Evolutionary conservation across 371 early-diverging fungal species (phyloP), one percentile per base, ranked within the genome.

Genomic region (Massospora cicadina): DNA sequence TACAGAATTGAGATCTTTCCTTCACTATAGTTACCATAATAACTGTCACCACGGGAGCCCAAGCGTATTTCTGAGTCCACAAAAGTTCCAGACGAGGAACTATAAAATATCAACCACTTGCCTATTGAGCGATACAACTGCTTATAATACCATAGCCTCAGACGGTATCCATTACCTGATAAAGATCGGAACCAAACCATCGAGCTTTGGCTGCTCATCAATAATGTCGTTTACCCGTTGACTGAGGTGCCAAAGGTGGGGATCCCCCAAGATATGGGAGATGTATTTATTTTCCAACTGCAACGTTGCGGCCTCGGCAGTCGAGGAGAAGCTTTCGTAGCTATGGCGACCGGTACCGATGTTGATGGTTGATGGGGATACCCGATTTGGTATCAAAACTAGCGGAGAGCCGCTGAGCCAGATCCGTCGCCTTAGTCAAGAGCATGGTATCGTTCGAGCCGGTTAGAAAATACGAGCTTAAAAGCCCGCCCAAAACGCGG

Each of bases 201-300:
- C 90, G 25, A 77, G 59, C 25, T 75, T 75, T 1, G 74, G 68
- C 13, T 78, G 33, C 1, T 79, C 71, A 62, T 76, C 77, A 58
- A 90, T 68, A 29, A 73, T 72, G 29, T 79, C 68, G 74, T 83
- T 82, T 1, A 88, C 83, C 2, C 77, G 75, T 69, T 90, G 85
- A 1, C 80, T 87, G 1, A 76, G 77, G 64, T 80, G 67, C 73
- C 86, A 84, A 71, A 88, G 93, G 66, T 76, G 78, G 26, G 68
- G 66, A 64, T 89, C 76, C 0, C 81, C 82, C 1, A 90, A 90
- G 26, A 93, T 66, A 65, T 88, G 76, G 23, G 83, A 79, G 55
- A 97, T 71, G 55, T 86, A 81, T 61, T 89, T 91, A 72, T 91
- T 90, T 70, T 97, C 98, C 25, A 97, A 67, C 65, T 93, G 81